Conservation (phyloP, 805 yeast species). For the Candida maesae region DNA sequence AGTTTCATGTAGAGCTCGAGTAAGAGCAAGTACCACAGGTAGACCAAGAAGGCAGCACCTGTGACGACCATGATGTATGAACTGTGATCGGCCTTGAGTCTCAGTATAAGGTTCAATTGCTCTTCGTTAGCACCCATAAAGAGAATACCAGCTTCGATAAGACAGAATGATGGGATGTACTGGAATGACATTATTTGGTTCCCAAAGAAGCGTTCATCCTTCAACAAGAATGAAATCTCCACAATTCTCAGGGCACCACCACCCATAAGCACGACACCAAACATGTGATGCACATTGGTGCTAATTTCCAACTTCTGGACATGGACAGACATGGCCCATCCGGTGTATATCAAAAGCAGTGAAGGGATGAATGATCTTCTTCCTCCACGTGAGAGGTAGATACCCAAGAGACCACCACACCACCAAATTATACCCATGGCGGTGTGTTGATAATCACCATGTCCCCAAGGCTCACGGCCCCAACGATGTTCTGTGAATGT, state of each 20-base stretch:
- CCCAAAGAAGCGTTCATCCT: constrained; percentile 47
- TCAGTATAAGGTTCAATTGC: constrained; percentile 66
- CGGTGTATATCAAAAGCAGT: constrained; percentile 77
- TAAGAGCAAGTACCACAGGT: constrained; percentile 60
- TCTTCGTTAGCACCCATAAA: constrained; percentile 95
- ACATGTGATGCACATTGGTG: constrained; percentile 83
- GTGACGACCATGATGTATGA: constrained; percentile 71
- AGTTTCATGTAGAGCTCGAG: constrained; percentile 54
- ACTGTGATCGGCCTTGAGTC: constrained; percentile 79
- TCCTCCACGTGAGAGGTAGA: constrained; percentile 66
- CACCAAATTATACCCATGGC: constrained; percentile 97
- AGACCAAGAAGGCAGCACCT: constrained; percentile 70
- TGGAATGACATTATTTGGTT: constrained; percentile 68
- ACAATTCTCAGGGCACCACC: constrained; percentile 76
- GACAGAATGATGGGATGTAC: constrained; percentile 77
- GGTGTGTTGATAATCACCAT: constrained; percentile 93
- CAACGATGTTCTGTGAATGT: constrained; percentile 96
- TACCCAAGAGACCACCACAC: constrained; percentile 87
- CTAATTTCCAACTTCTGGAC: constrained; percentile 70
- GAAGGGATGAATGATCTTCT: constrained; percentile 77
- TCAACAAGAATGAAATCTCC: constrained; percentile 74
- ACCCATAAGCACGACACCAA: constrained; percentile 74
- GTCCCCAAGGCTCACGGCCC: constrained; percentile 86
- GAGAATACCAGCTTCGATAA: constrained; percentile 71
- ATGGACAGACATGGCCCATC: constrained; percentile 94